Percentiles rank a stretch among this genome's conserved stretches.
Conservation (phyloP, 805 yeast genomes). For the Hanseniaspora lindneri region DNA sequence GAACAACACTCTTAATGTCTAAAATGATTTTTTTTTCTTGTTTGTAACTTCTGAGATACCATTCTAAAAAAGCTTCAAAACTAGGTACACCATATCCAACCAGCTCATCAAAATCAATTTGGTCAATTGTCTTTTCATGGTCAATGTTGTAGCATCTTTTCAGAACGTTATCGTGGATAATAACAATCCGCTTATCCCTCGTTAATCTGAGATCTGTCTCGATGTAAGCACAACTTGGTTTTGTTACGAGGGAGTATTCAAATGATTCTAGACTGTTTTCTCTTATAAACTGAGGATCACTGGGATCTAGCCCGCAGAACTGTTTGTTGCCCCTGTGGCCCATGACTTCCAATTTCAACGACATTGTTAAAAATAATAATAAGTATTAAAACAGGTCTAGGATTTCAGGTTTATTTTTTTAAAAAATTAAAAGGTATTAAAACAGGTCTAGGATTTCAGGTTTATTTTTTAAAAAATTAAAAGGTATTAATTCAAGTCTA, state of each 20-base stretch:
- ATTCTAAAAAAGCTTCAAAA: slow-evolving; percentile 31
- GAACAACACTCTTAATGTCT: slow-evolving; percentile 41
- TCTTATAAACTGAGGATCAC: slow-evolving; percentile 27
- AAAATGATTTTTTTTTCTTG: slow-evolving; percentile 34
- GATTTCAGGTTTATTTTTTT: not conserved
- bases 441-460: not conserved
- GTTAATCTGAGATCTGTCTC: slow-evolving; percentile 50
- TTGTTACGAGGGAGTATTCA: slow-evolving; percentile 35
- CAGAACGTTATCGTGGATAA: slow-evolving; percentile 43
- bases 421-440: too few species aligned
- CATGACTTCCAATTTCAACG: slow-evolving; percentile 18
- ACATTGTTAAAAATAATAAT: not conserved
- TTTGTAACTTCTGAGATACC: slow-evolving; percentile 26
- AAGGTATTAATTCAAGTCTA: not conserved
- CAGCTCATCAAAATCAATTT: slow-evolving; percentile 28
- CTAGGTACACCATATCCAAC: slow-evolving; percentile 31
- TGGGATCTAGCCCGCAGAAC: slow-evolving; percentile 8
- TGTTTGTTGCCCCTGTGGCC: slow-evolving; percentile 30
- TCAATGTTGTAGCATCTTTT: slow-evolving; percentile 38
- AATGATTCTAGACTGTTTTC: slow-evolving; percentile 40
- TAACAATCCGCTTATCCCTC: slow-evolving; percentile 40
- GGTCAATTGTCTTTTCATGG: slow-evolving; percentile 29
- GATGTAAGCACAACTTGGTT: slow-evolving; percentile 32
- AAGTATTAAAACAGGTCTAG: not conserved
- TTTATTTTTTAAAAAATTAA: too few species aligned